These are phyloP conservation scores for Cordyceps tenuipes DNA, from an alignment of 2,329 filamentous ascomycete species.

Conservation along the genomic window DNA sequence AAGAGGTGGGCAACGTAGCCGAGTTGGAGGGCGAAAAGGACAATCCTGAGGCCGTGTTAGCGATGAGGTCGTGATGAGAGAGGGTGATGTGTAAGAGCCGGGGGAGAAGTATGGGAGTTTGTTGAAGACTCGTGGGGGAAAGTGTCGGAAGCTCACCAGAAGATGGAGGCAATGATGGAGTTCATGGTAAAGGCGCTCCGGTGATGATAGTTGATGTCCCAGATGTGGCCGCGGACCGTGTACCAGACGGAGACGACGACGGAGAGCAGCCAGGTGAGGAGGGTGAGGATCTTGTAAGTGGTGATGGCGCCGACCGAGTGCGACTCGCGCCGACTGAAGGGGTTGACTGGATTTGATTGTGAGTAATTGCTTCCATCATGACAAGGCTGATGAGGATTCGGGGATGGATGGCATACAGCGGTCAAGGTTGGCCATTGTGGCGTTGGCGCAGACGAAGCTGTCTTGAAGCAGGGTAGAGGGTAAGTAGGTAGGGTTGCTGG, in stretches of 20 bases:
- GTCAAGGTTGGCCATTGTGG: constrained; percentile 23
- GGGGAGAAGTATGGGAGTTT: neutral
- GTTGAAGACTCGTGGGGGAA: neutral
- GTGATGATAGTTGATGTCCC: constrained; percentile 60
- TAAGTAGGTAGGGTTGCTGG: neutral
- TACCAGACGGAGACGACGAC: constrained; percentile 69
- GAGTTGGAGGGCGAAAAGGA: constrained; percentile 66
- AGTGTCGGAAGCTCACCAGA: constrained; percentile 51
- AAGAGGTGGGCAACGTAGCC: constrained; percentile 73
- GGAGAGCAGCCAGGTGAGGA: constrained; percentile 66
- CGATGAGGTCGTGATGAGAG: neutral
- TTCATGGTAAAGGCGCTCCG: constrained; percentile 71
- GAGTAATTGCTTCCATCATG: neutral
- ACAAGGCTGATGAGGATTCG: too few relatives aligned
- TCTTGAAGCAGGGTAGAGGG: neutral
- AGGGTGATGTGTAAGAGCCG: constrained; percentile 1
- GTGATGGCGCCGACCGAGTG: constrained; percentile 54
- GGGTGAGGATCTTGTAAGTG: constrained; percentile 68
- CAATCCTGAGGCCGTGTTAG: constrained; percentile 41
- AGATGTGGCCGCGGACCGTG: constrained; percentile 60
- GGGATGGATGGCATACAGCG: constrained; percentile 18
- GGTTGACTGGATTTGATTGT: constrained; percentile 51
- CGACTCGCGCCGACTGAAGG: constrained; percentile 63
- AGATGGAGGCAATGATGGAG: constrained; percentile 55
- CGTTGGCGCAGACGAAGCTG: neutral